Evolutionary conservation across 495 filamentous ascomycete genomes (phyloP), one percentile per base, ranked within the genome.

Genomic region (Rusavskia elegans): DNA sequence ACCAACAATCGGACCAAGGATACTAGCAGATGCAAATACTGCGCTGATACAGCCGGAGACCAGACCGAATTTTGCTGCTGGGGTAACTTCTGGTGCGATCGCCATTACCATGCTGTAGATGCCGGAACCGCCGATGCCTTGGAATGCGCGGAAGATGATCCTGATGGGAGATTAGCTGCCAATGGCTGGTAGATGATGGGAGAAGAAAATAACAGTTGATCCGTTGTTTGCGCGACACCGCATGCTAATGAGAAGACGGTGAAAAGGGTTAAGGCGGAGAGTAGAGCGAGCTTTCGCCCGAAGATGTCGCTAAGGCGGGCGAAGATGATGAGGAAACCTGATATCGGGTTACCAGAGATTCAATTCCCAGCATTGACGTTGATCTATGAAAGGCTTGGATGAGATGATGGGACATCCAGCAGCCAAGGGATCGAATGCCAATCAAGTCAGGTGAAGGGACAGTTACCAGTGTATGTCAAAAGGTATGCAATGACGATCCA

Each of bases 401-500:
- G n/a, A n/a, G n/a, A n/a, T n/a, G n/a, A n/a, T n/a, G n/a, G n/a
- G n/a, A n/a, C n/a, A n/a, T n/a, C n/a, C n/a, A n/a, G n/a, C n/a
- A n/a, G n/a, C n/a, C n/a, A n/a, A n/a, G n/a, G n/a, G n/a, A n/a
- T n/a, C n/a, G n/a, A n/a, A n/a, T n/a, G n/a, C n/a, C n/a, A n/a
- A n/a, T n/a, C n/a, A 2, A 39, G 37, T 39, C 27, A 23, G n/a
- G 25, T 2, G 25, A 5, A 27, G 2, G 2, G 23, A 5, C 11
- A 30, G 62, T 52, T 62, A 73, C 77, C 74, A 20, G 75, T 72
- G 46, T 79, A 79, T 2, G 70, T 77, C 40, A 80, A 57, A 13
- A 81, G 59, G 54, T 82, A 83, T 11, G 68, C 65, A 14, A 73
- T 76, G 30, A 80, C 67, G 13, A 83, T 66, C 79, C 77, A 82